phyloP scores from a whole-genome alignment of 768 basidiomycete genomes.

The Lactarius hengduanensis region DNA sequence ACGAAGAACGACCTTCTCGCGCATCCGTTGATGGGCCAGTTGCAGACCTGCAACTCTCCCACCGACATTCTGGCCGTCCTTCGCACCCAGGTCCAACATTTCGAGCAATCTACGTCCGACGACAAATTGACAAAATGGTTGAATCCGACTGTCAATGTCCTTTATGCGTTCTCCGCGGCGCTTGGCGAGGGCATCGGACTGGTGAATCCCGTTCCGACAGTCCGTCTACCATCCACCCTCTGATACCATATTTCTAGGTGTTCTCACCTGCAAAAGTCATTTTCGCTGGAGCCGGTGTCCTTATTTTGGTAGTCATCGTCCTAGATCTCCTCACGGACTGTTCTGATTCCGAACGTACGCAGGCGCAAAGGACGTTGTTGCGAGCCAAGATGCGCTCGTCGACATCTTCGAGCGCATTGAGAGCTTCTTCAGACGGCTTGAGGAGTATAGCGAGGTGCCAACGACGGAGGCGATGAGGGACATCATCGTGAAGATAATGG shows the following conservation, averaged over 20 bases:
- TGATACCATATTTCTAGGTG: background rate
- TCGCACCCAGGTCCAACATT: too few relatives aligned
- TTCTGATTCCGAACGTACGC: background rate
- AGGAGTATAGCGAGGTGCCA: background rate
- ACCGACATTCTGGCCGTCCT: too few relatives aligned
- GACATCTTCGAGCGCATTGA: background rate
- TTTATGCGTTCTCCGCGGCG: too few relatives aligned
- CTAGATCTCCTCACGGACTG: background rate
- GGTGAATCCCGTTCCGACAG: background rate
- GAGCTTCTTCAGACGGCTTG: background rate
- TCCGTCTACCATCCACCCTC: background rate
- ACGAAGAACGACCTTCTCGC: background rate
- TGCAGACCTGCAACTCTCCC: too few relatives aligned
- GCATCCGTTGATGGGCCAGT: too few relatives aligned
- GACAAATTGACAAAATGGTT: too few relatives aligned
- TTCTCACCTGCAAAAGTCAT: background rate
- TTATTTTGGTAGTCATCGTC: background rate
- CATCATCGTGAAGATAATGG: background rate
- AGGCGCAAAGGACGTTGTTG: background rate
- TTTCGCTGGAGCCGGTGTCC: background rate
- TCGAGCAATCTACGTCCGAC: too few relatives aligned
- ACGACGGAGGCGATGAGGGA: background rate
- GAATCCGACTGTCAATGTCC: too few relatives aligned
- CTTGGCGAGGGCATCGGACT: background rate
- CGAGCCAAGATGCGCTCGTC: background rate